Percentiles rank a stretch among this genome's conserved stretches.
Evolutionary conservation across 257 asterid species (phyloP).

Genomic region (Solanum tarijense): DNA sequence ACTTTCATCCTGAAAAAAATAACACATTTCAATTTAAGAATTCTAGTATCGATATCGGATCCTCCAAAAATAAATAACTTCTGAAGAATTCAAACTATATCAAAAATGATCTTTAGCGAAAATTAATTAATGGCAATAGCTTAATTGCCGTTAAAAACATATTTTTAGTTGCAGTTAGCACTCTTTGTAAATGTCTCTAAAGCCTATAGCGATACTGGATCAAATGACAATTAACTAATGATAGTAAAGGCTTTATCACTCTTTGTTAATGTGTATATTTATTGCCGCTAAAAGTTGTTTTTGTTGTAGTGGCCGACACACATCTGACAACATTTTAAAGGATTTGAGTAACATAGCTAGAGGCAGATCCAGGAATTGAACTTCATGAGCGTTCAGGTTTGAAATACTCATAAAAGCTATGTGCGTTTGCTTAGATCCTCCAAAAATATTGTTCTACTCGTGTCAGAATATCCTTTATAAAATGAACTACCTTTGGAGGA

Average conservation of each 20-base stretch:
- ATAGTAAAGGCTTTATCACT: fast-evolving
- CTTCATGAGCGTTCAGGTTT: neutral
- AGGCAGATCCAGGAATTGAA: neutral
- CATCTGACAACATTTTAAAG: neutral
- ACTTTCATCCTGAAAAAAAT: conserved; percentile 12
- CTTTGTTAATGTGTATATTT: neutral
- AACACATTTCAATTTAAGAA: neutral
- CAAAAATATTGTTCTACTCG: neutral
- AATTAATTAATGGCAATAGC: too few relatives aligned
- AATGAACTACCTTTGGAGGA: neutral
- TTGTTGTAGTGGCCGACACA: neutral
- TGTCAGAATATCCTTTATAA: neutral
- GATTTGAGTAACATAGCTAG: neutral
- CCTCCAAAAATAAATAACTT: neutral
- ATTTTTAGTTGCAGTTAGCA: too few relatives aligned
- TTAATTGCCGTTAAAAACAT: too few relatives aligned
- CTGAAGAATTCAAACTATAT: neutral
- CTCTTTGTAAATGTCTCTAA: too few relatives aligned
- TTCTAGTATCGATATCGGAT: neutral
- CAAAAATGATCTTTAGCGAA: too few relatives aligned
- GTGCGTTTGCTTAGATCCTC: neutral
- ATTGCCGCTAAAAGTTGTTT: neutral
- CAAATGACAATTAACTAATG: neutral
- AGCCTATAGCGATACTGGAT: neutral
- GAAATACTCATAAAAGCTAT: neutral